Evolutionary conservation across 768 basidiomycete genomes (phyloP).

Genomic region (Boletus speciosus): DNA sequence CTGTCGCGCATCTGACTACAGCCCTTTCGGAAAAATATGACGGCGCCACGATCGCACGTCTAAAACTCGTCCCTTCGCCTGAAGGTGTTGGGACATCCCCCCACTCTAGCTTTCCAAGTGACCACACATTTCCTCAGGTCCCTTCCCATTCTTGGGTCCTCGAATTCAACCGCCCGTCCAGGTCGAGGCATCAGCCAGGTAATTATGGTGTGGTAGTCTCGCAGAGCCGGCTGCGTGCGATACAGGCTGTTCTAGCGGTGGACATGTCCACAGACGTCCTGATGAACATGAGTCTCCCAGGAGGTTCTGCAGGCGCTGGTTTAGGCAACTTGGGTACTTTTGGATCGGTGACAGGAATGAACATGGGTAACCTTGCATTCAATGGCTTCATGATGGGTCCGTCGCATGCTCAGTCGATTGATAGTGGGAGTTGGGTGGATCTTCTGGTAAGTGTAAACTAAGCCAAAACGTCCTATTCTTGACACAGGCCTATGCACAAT

Average conservation of each 20-base stretch:
- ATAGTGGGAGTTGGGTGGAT: constrained; percentile 30
- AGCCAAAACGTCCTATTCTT: neutral
- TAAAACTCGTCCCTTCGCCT: constrained; percentile 37
- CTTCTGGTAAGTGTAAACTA: constrained; percentile 25
- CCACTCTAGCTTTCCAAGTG: constrained; percentile 19
- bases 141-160: constrained; percentile 55
- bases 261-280: constrained; percentile 22
- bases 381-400: constrained; percentile 21
- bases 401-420: constrained; percentile 18
- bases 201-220: constrained; percentile 62
- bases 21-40: constrained; percentile 38
- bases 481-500: neutral
- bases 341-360: constrained; percentile 18
- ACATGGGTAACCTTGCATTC: constrained; percentile 26
- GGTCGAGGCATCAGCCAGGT: constrained; percentile 38
- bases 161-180: constrained; percentile 55
- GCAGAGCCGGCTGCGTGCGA: constrained; percentile 69
- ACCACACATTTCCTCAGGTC: constrained; percentile 23
- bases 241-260: constrained; percentile 58
- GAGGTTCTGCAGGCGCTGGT: constrained; percentile 10
- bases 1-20: constrained; percentile 45
- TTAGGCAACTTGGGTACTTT: constrained; percentile 26
- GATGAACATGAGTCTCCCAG: constrained; percentile 20
- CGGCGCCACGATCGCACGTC: constrained; percentile 56
- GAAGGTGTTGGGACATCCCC: constrained; percentile 14